These are phyloP conservation scores for Barnettozyma hawaiiensis DNA, from an alignment of 1,139 yeast species.

Conservation along the genomic window DNA sequence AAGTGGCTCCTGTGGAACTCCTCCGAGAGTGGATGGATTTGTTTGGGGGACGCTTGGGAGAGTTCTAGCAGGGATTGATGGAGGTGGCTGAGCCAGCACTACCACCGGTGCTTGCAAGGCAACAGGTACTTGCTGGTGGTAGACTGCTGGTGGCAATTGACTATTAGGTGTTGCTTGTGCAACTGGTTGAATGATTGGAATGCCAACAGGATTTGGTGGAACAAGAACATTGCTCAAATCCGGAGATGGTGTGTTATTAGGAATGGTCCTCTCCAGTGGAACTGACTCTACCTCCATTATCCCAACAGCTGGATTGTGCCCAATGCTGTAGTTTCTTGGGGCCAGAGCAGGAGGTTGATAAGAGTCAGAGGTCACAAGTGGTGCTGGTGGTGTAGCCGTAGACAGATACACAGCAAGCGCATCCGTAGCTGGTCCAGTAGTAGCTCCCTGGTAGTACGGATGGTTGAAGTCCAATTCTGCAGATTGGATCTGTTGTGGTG, in stretches of 20 bases:
- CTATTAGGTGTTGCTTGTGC: background rate
- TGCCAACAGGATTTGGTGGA: slow-evolving; percentile 5
- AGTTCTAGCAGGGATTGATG: background rate
- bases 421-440: background rate
- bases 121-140: too few relatives aligned
- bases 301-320: background rate
- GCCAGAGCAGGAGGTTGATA: slow-evolving; percentile 2
- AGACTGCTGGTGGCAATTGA: background rate
- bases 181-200: background rate
- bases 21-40: background rate
- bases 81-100: background rate
- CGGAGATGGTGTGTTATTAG: slow-evolving; percentile 1
- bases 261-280: background rate
- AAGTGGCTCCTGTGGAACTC: background rate
- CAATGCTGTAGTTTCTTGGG: slow-evolving; percentile 1
- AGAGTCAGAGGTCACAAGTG: background rate
- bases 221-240: slow-evolving; percentile 2
- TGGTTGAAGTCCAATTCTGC: slow-evolving; percentile 1
- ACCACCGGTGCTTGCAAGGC: too few relatives aligned
- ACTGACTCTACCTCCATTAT: background rate
- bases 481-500: slow-evolving; percentile 3
- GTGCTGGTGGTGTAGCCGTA: background rate
- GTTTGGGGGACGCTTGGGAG: background rate
- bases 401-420: background rate
- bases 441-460: slow-evolving; percentile 2